Evolutionary conservation across 768 basidiomycete species (phyloP).

Genomic region (Rhizopogon vulgaris): DNA sequence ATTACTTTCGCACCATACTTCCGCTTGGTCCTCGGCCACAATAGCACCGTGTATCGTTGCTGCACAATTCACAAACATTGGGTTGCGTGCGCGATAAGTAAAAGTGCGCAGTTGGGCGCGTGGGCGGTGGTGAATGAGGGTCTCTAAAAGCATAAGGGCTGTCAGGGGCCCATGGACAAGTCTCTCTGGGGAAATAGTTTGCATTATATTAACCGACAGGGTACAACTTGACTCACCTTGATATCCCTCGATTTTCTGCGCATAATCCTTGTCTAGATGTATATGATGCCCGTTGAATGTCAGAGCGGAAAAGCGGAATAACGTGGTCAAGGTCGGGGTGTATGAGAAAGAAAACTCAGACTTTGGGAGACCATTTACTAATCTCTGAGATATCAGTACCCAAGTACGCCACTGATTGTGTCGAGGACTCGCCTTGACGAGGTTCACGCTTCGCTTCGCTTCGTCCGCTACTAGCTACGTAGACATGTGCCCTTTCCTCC

Average conservation of each 20-base stretch:
- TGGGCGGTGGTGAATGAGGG: conserved; percentile 44
- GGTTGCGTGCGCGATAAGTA: conserved; percentile 67
- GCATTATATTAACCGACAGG: background rate
- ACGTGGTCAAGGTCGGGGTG: conserved; percentile 59
- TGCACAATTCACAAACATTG: conserved; percentile 47
- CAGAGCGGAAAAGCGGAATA: conserved; percentile 83
- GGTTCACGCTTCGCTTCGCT: conserved; percentile 17
- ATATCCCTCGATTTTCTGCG: conserved; percentile 63
- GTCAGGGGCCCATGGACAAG: conserved; percentile 85
- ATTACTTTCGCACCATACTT: conserved; percentile 55
- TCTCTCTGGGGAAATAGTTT: conserved; percentile 42
- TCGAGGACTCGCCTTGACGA: conserved; percentile 36
- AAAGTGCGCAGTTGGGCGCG: conserved; percentile 42
- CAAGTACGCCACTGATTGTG: background rate
- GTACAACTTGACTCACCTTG: conserved; percentile 37
- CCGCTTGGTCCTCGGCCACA: conserved; percentile 28
- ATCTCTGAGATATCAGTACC: background rate
- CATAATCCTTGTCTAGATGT: conserved; percentile 74
- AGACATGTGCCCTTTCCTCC: conserved; percentile 69
- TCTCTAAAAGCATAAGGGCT: conserved; percentile 72
- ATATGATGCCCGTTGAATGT: conserved; percentile 85
- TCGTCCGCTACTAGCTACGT: conserved; percentile 25
- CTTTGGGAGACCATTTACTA: conserved; percentile 47
- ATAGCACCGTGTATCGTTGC: conserved; percentile 44
- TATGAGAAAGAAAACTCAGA: conserved; percentile 61